A percentile compares a stretch with the other conserved stretches of the same genome.
Conservation (phyloP, 1,284 basidiomycete species). For the Moesziomyces globuligerus region DNA sequence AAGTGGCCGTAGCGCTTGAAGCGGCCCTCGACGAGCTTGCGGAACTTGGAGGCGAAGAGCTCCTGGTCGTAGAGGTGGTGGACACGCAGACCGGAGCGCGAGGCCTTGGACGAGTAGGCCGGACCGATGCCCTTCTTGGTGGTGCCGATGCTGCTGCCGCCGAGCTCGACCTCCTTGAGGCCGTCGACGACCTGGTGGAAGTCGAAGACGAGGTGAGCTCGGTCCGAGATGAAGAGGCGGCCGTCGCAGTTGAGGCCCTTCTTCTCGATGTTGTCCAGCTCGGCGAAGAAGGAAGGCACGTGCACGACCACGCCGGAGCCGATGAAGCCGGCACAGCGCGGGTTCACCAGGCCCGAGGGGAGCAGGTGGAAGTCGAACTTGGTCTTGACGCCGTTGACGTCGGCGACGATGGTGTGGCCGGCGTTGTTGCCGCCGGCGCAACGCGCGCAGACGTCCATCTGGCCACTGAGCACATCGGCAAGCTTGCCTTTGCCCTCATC, state of each 20-base stretch:
- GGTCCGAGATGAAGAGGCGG: conserved; percentile 91
- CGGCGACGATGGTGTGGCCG: conserved; percentile 95
- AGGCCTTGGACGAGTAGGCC: conserved; percentile 97
- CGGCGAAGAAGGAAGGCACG: conserved; percentile 91
- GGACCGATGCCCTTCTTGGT: conserved; percentile 98
- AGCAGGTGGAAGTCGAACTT: conserved; percentile 96
- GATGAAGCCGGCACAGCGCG: conserved; percentile 84
- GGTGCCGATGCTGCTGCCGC: conserved; percentile 89
- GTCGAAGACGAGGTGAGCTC: conserved; percentile 96
- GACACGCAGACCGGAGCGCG: conserved; percentile 90
- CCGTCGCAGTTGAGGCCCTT: conserved; percentile 83
- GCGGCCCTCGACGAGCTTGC: conserved; percentile 92
- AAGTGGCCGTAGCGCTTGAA: conserved; percentile 99
- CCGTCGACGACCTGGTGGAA: conserved; percentile 99
- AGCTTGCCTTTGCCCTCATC: conserved; percentile 68
- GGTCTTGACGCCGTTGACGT: conserved; percentile 77
- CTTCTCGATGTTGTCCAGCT: conserved; percentile 84
- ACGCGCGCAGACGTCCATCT: conserved; percentile 91
- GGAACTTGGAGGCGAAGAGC: conserved; percentile 88
- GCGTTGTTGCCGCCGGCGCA: conserved; percentile 99
- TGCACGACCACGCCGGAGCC: conserved; percentile 95
- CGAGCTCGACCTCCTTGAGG: conserved; percentile 95
- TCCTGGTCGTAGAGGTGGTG: conserved; percentile 94
- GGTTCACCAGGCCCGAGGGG: conserved; percentile 92
- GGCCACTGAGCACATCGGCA: conserved; percentile 70